Evolutionary conservation across 2,329 filamentous ascomycete species (phyloP), one percentile per base, ranked within the genome.

Genomic region (Fusarium succisae): DNA sequence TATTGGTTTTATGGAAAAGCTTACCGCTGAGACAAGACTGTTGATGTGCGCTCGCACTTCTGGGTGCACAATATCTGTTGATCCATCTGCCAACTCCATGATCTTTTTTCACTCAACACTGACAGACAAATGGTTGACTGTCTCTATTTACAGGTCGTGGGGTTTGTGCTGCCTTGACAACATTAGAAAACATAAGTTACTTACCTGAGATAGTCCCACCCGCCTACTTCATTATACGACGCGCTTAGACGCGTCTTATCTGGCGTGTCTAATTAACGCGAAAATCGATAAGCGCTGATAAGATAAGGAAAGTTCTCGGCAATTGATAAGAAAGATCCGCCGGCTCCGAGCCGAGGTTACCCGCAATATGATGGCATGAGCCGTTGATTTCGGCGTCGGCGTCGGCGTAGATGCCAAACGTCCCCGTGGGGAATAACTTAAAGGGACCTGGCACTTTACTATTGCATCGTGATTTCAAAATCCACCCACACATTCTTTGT

Each of bases 31-130:
- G 73, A 98, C 93, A 38, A 99, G 91, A 85, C 94, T 97, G 84
- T 94, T 96, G 80, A 99, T 92, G 84, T 98, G 94, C 35, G 95
- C 95, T 80, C 95, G 92, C 79, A 98, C 94, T 85, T 98, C 94
- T 47, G 95, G 94, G 81, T 98, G 95, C 64, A 98, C 93, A 68
- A 92, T 87, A 80, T 91, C 90, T 74, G 82, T 84, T 64, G 82
- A 81, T 66, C 82, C 85, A 57, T 90, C 88, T 73, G 80, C 81
- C 66, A 85, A 78, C 81, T 91, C 89, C 90, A 92, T 91, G 62
- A 59, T 77, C 72, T 66, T 39, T 51, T 65, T 51, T 66, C 12
- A 41, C 47, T 28, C 18, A 56, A 43, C 24, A 30, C 59, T 44
- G 54, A 75, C 64, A 76, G 70, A 65, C 44, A 58, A 48, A 51